Conservation (phyloP, 352 stramenopile species). For the Pythium myriotylum region DNA sequence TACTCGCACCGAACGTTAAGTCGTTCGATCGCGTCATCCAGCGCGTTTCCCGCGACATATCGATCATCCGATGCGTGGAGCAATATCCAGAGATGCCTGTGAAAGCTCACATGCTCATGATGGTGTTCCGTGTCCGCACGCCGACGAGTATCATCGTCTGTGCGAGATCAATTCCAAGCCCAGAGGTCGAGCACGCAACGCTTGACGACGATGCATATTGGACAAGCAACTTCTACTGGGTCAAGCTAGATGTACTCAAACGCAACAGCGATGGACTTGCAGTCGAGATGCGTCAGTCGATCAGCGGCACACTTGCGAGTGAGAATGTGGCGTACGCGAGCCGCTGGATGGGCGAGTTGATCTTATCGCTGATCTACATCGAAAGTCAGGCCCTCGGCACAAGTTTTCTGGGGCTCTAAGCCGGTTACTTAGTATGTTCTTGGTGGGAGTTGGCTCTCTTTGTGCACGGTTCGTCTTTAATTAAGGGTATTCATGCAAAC, state of each 20-base stretch:
- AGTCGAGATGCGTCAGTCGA: not conserved
- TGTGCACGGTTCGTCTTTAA: too few species aligned
- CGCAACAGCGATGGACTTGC: not conserved
- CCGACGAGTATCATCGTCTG: conserved; percentile 1
- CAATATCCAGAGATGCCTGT: conserved; percentile 10
- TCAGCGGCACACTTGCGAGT: not conserved
- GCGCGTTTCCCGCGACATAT: conserved; percentile 10
- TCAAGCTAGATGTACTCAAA: not conserved
- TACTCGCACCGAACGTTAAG: conserved; percentile 10
- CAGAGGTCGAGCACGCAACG: conserved; percentile 13
- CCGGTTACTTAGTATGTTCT: too few species aligned
- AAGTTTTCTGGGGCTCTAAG: not conserved
- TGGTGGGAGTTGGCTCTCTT: too few species aligned
- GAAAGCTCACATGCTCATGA: conserved; percentile 12
- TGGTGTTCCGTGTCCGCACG: conserved; percentile 15
- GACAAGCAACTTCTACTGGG: conserved; percentile 17
- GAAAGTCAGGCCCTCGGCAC: not conserved
- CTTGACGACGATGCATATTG: conserved; percentile 10
- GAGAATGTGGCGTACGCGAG: not conserved
- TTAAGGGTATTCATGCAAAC: too few species aligned
- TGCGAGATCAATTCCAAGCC: conserved; percentile 3
- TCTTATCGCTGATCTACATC: not conserved
- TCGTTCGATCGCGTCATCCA: conserved; percentile 12
- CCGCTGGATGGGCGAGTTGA: conserved; percentile 2
- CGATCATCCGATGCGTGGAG: conserved; percentile 12